phyloP scores from a whole-genome alignment of 2,329 filamentous ascomycete genomes.

The Ceratocystis variospora region DNA sequence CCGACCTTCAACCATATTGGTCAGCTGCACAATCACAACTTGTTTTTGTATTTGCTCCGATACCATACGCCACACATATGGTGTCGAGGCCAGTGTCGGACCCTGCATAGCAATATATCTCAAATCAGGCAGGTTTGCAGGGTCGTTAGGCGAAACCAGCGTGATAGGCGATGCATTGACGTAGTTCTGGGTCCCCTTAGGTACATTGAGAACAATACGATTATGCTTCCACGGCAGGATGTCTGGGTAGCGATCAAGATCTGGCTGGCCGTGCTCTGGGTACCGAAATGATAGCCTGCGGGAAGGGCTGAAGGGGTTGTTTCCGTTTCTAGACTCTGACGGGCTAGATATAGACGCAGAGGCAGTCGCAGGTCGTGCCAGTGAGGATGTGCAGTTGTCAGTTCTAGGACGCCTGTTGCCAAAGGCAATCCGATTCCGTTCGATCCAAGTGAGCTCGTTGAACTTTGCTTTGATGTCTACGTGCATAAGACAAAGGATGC shows the following conservation, averaged over 20 bases:
- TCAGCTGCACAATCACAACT: constrained; percentile 87
- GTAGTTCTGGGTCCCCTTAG: constrained; percentile 59
- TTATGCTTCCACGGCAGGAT: constrained; percentile 84
- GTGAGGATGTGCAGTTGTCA: constrained; percentile 12
- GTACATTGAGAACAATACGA: constrained; percentile 66
- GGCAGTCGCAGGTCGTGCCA: constrained; percentile 10
- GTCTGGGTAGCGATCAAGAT: constrained; percentile 72
- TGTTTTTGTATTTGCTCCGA: constrained; percentile 59
- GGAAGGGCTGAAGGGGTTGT: not conserved
- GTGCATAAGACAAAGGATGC: not conserved
- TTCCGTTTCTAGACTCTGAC: not conserved
- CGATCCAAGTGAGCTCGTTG: constrained; percentile 39
- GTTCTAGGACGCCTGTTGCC: constrained; percentile 16
- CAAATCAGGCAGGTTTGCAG: constrained; percentile 29
- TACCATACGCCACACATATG: constrained; percentile 93
- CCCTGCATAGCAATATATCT: constrained; percentile 89
- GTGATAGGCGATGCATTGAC: constrained; percentile 67
- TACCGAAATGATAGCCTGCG: constrained; percentile 17
- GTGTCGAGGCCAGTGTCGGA: constrained; percentile 60
- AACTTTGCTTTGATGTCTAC: constrained; percentile 39
- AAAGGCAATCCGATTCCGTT: constrained; percentile 34
- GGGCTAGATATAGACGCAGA: constrained; percentile 4
- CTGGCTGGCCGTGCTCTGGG: constrained; percentile 15
- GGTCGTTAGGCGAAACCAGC: constrained; percentile 34
- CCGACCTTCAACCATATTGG: constrained; percentile 65